phyloP scores from a whole-genome alignment of 805 yeast genomes.

The Cyberlindnera veronae region DNA sequence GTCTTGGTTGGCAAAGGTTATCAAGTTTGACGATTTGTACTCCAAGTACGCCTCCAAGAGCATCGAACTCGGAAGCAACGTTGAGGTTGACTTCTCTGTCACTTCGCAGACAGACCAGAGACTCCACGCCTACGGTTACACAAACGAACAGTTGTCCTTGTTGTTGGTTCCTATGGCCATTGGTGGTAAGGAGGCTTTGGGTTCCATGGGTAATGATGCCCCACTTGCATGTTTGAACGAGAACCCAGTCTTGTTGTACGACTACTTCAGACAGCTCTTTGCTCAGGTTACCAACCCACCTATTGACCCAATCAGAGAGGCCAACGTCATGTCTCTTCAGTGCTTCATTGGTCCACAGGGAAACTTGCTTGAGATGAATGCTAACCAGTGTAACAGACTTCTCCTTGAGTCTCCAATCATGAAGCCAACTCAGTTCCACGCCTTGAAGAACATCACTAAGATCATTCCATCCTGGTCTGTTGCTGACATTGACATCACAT shows the following conservation, averaged over 20 bases:
- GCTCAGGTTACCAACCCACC: slow-evolving; percentile 99
- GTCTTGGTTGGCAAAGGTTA: slow-evolving; percentile 87
- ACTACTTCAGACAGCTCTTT: slow-evolving; percentile 91
- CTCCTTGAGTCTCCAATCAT: slow-evolving; percentile 80
- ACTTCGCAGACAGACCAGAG: slow-evolving; percentile 74
- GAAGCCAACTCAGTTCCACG: slow-evolving; percentile 66
- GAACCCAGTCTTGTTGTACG: slow-evolving; percentile 87
- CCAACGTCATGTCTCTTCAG: slow-evolving; percentile 94
- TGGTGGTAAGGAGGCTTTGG: slow-evolving; percentile 89
- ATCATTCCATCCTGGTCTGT: slow-evolving; percentile 88
- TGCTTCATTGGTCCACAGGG: slow-evolving; percentile 99
- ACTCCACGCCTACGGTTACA: slow-evolving; percentile 83
- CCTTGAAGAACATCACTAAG: slow-evolving; percentile 65
- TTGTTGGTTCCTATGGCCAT: slow-evolving; percentile 91
- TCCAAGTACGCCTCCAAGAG: slow-evolving; percentile 43
- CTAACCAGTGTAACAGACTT: slow-evolving; percentile 87
- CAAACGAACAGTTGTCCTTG: slow-evolving; percentile 85
- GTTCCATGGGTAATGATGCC: slow-evolving; percentile 98
- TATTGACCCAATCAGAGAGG: slow-evolving; percentile 96
- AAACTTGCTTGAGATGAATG: slow-evolving; percentile 86
- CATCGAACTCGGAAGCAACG: slow-evolving; percentile 16
- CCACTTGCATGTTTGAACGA: slow-evolving; percentile 93
- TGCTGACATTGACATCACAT: slow-evolving; percentile 82
- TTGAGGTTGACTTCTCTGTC: slow-evolving; percentile 28
- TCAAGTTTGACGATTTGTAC: slow-evolving; percentile 74